Evolutionary conservation across 2,329 filamentous ascomycete genomes (phyloP).

Genomic region (Ophiostoma himal-ulmi): DNA sequence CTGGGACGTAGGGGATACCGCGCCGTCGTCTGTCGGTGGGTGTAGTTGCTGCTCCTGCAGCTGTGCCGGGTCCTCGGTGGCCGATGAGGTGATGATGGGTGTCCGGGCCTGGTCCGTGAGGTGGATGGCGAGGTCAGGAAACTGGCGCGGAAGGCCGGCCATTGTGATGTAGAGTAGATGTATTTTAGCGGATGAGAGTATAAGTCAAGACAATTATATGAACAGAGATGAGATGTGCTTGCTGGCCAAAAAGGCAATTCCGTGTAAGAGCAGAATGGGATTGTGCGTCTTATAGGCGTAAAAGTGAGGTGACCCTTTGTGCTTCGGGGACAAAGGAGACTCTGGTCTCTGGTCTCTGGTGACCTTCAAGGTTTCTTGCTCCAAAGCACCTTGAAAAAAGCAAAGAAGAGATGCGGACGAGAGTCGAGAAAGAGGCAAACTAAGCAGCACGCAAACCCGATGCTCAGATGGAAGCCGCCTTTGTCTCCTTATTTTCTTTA

Average conservation of each 20-base stretch:
- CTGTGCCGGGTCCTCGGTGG: conserved; percentile 1
- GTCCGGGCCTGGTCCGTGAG: conserved; percentile 53
- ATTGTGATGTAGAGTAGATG: conserved; percentile 28
- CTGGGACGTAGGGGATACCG: neutral
- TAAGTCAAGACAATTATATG: too few relatives aligned
- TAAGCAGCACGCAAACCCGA: neutral
- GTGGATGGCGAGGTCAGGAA: conserved; percentile 50
- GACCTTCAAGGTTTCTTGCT: neutral
- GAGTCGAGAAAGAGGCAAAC: neutral
- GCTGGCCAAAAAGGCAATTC: neutral
- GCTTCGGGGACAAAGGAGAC: neutral
- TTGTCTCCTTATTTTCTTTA: neutral
- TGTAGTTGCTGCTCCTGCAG: neutral
- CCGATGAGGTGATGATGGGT: conserved; percentile 48
- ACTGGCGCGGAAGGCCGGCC: conserved; percentile 43
- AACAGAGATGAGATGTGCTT: neutral
- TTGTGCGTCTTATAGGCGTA: neutral
- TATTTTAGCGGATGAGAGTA: too few relatives aligned
- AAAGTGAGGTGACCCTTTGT: neutral
- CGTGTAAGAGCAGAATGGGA: conserved; percentile 6
- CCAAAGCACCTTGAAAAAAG: neutral
- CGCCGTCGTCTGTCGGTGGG: neutral
- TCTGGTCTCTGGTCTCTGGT: neutral
- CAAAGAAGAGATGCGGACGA: neutral
- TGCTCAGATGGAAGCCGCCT: neutral